phyloP scores from a whole-genome alignment of 2,329 filamentous ascomycete species.

The Phoma sp. region DNA sequence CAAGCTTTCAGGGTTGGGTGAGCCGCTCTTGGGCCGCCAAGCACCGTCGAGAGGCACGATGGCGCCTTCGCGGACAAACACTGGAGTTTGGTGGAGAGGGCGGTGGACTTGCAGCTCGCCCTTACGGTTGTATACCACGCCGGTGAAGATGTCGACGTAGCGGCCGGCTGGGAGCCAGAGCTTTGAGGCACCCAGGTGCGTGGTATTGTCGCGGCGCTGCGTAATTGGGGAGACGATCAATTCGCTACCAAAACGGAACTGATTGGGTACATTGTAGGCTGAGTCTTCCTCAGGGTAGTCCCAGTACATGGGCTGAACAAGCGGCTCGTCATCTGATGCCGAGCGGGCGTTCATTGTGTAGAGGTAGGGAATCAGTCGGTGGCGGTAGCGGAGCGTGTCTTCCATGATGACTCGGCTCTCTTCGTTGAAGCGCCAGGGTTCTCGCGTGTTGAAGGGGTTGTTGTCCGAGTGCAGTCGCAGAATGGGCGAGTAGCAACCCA shows the following conservation, averaged over 20 bases:
- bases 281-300: slow-evolving; percentile 58
- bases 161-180: slow-evolving; percentile 64
- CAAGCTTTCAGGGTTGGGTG: slow-evolving; percentile 54
- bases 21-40: slow-evolving; percentile 55
- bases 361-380: slow-evolving; percentile 66
- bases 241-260: slow-evolving; percentile 65
- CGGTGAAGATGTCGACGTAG: slow-evolving; percentile 65
- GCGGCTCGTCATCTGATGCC: slow-evolving; percentile 55
- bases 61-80: slow-evolving; percentile 62
- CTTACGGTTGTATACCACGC: slow-evolving; percentile 63
- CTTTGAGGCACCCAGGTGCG: slow-evolving; percentile 56
- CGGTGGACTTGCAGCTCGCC: slow-evolving; percentile 61
- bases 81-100: slow-evolving; percentile 57
- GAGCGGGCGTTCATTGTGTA: slow-evolving; percentile 63
- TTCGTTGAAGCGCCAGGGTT: slow-evolving; percentile 64
- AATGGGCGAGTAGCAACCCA: slow-evolving; percentile 67
- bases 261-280: slow-evolving; percentile 63
- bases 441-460: slow-evolving; percentile 65
- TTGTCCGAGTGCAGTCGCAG: slow-evolving; percentile 66
- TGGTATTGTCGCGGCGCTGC: slow-evolving; percentile 55
- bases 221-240: slow-evolving; percentile 65
- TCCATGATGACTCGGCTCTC: slow-evolving; percentile 58
- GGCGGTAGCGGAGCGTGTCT: slow-evolving; percentile 60
- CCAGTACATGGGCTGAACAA: slow-evolving; percentile 71
- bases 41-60: slow-evolving; percentile 63